Base-by-base conservation (phyloP, 306 rosid genomes). In the Abrus precatorius region DNA sequence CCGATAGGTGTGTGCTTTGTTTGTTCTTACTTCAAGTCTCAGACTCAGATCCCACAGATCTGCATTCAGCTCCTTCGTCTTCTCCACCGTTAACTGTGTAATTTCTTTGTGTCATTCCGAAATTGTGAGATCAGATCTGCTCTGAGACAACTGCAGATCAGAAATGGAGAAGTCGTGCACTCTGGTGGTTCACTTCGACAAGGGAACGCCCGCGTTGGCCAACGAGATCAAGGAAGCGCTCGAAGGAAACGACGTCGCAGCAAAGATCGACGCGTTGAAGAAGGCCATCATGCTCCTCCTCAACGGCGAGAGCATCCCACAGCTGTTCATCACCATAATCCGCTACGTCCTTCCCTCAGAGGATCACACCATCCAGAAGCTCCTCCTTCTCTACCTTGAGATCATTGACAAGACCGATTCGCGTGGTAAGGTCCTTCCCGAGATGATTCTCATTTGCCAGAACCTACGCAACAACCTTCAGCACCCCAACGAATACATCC, bases 391-490 rank as follows among this genome's bases (percentile, higher is more conserved):
- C 38, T 96, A 96, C 81, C 85, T 96, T 41, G 99, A 96, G 90
- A 93, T 93, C 90, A 93, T 91, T 0, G 99, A 96, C 44, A 93
- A 92, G 59, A 96, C 97, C 33, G 99, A 96, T 85, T 88, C 99
- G 1, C 81, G 76, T 0, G 99, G 99, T 32, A 96, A 93, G 57
- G 88, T 93, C 27, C 91, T 96, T 2, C 99, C 99, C 0, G 99
- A 96, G 81, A 96, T 96, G 99, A 93, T 93, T 84, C 90, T 96
- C 49, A 96, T 96, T 43, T 96, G 99, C 82, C 99, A 96, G 86
- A 96, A 93, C 64, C 97, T 96, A 45, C 92, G 97, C 41, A 96
- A 96, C 86, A 96, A 96, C 32, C 97, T 96, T n/a, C 94, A 90
- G 63, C 90, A 86, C 60, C 97, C 98, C 0, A 96, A 96, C 50